phyloP scores from a whole-genome alignment of 768 basidiomycete species.

The Macrocybe gigantea region DNA sequence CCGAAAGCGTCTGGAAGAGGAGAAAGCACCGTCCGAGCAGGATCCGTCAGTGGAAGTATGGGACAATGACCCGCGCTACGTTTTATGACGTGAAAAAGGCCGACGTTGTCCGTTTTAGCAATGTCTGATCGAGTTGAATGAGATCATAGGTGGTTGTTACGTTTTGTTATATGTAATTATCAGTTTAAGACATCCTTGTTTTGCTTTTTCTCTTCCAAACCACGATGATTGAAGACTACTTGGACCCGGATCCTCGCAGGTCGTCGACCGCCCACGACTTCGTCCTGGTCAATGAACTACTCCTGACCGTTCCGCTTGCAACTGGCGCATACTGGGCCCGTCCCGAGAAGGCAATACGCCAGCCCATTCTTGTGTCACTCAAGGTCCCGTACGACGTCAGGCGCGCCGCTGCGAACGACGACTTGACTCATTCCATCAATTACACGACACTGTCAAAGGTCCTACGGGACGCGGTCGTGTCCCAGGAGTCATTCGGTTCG shows the following conservation, averaged over 20 bases:
- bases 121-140: too few species aligned
- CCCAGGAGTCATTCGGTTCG: constrained; percentile 24
- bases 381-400: constrained; percentile 45
- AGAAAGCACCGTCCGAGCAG: constrained; percentile 19
- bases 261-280: constrained; percentile 10
- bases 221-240: too few species aligned
- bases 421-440: constrained; percentile 55
- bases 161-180: too few species aligned
- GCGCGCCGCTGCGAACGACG: constrained; percentile 43
- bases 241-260: too few species aligned
- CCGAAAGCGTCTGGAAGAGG: constrained; percentile 18
- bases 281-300: constrained; percentile 45
- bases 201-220: too few species aligned
- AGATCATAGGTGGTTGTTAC: too few species aligned
- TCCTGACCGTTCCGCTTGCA: constrained; percentile 32
- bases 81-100: constrained; percentile 39
- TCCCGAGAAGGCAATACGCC: constrained; percentile 26
- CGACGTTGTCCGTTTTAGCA: too few species aligned
- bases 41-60: constrained; percentile 28
- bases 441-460: constrained; percentile 44
- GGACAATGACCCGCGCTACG: constrained; percentile 48
- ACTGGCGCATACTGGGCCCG: constrained; percentile 43
- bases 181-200: too few species aligned
- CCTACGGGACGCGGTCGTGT: constrained; percentile 22
- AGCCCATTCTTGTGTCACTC: constrained; percentile 51